Evolutionary conservation across 2,329 filamentous ascomycete species (phyloP).

Genomic region (Madurella mycetomatis): DNA sequence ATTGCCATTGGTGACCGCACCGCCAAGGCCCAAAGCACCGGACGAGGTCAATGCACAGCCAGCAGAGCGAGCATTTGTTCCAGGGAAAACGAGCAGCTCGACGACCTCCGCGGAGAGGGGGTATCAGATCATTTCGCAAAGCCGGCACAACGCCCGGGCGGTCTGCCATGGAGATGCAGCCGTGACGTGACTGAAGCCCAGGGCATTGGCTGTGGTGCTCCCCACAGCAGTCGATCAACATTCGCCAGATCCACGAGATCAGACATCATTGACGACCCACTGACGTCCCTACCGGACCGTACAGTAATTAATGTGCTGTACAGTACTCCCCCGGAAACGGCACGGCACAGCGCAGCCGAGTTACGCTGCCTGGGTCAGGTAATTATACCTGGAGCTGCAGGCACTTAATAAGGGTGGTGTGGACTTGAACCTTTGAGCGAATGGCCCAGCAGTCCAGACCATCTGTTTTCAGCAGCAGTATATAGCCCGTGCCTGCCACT

Average conservation of each 20-base stretch:
- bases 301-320: no score
- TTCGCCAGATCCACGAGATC: no score
- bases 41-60: no score
- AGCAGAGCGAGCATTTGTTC: no score
- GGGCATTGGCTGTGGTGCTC: background rate
- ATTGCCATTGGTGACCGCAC: background rate
- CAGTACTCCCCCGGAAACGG: background rate
- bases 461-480: no score
- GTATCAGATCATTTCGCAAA: background rate
- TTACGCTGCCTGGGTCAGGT: no score
- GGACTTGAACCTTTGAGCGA: no score
- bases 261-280: conserved; percentile 2
- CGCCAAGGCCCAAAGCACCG: background rate
- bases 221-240: background rate
- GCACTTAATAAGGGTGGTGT: no score
- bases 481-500: no score
- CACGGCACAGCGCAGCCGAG: background rate
- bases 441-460: no score
- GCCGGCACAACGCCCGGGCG: background rate
- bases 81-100: background rate
- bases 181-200: conserved; percentile 1
- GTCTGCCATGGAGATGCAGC: conserved; percentile 1
- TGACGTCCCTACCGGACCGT: background rate
- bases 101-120: conserved; percentile 2
- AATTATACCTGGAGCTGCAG: no score